Evolutionary conservation across 768 basidiomycete species (phyloP), one percentile per base, ranked within the genome.

Genomic region (Mycena pura): DNA sequence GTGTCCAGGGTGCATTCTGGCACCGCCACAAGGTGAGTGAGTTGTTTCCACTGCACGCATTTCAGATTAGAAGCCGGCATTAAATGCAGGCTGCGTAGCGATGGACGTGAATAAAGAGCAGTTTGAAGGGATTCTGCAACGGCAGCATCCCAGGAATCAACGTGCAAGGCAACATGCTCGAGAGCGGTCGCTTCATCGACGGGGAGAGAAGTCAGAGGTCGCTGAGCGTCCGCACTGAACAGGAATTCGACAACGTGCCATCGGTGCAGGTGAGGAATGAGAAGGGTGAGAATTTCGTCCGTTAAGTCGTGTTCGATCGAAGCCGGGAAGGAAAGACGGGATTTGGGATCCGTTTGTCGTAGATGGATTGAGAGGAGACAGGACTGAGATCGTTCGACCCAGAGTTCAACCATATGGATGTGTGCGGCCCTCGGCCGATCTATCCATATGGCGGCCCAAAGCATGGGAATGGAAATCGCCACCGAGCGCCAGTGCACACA

Each of bases 391-490:
- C 64, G 64, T 48, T 66, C 52, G n/a, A 66, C 28, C 64, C 64
- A 66, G 24, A 62, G 55, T 28, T 57, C 36, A 1, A 62, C 55
- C 60, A 66, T 62, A n/a, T 36, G 14, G 24, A 66, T 3, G 51
- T 66, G 64, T 6, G 64, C 40, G 14, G 38, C 51, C 2, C 52
- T 34, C 0, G 64, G 64, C 6, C 60, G 36, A n/a, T 66, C 64
- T 25, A 66, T 47, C 64, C 64, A 66, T 19, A 66, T 40, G 14
- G 60, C 55, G 5, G 64, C 49, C 64, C 64, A 66, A 2, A 66
- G 36, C 56, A 55, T 54, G 29, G 64, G 56, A 8, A 58, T 57
- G 39, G 64, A 59, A 38, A 62, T 25, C n/a, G 64, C 48, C 32
- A 62, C 45, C 10, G 50, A 17, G 17, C 64, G 56, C 64, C 64